Percentiles rank a stretch among this genome's conserved stretches.
These are phyloP conservation scores for Taphrina pruni DNA, from an alignment of 1,139 yeast species.

Conservation along the genomic window DNA sequence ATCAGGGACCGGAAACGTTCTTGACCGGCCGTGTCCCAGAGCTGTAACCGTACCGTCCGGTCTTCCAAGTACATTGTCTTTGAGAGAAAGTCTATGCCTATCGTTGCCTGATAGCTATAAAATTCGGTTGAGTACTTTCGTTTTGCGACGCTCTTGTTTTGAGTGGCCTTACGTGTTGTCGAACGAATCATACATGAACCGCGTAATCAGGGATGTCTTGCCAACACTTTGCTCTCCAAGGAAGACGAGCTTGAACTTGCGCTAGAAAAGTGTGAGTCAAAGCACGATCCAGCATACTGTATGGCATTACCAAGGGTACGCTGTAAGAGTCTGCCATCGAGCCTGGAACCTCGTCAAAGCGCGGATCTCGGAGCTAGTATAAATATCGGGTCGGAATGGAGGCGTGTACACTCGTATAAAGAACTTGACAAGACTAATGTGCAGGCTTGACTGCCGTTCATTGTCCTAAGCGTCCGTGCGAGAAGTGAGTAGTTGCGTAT, in stretches of 20 bases:
- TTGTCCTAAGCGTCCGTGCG: no score
- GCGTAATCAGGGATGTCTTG: constrained; percentile 88
- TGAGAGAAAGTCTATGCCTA: constrained; percentile 92
- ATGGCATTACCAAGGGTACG: constrained; percentile 20
- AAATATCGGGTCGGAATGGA: no score
- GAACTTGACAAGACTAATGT: not conserved
- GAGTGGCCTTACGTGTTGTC: constrained; percentile 79
- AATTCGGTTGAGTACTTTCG: not conserved
- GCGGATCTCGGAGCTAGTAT: no score
- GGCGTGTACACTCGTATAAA: not conserved
- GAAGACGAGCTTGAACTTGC: constrained; percentile 82
- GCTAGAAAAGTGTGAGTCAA: constrained; percentile 1
- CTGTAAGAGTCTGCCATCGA: constrained; percentile 38
- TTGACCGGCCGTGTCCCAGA: constrained; percentile 99
- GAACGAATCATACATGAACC: constrained; percentile 98
- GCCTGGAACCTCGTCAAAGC: not conserved
- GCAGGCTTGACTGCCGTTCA: not conserved
- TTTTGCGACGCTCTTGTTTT: not conserved
- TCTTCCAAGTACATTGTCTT: constrained; percentile 83
- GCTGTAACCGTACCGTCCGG: constrained; percentile 71
- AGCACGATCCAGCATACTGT: not conserved
- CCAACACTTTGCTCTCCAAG: constrained; percentile 65
- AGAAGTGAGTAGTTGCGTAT: no score
- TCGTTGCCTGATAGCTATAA: constrained; percentile 68
- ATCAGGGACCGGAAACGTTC: constrained; percentile 92